Evolutionary conservation across 129 eudicot species (phyloP).

Genomic region (Artemisia annua): DNA sequence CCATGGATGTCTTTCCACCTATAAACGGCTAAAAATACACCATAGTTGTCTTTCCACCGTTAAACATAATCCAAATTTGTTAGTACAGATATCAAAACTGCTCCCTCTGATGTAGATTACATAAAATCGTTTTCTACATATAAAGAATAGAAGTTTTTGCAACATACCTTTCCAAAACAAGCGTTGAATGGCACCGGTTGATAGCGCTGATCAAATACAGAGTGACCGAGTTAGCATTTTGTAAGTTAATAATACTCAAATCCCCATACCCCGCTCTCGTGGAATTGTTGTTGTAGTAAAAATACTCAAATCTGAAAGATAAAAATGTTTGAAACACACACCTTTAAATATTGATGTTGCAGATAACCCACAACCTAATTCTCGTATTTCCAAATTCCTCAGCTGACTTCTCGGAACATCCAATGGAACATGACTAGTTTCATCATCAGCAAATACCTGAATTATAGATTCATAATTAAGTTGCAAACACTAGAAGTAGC

Average conservation of each 20-base stretch:
- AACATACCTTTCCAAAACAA: constrained; percentile 58
- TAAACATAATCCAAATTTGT: background rate
- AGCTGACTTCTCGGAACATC: constrained; percentile 47
- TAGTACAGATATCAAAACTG: background rate
- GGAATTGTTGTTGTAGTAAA: background rate
- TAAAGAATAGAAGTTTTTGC: background rate
- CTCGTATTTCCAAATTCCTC: constrained; percentile 35
- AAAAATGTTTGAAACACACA: constrained; percentile 14
- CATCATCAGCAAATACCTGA: constrained; percentile 81
- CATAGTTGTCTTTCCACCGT: background rate
- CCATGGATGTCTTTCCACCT: background rate
- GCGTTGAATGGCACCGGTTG: constrained; percentile 33
- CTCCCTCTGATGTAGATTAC: background rate
- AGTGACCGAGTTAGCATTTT: constrained; percentile 7
- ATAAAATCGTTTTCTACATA: background rate
- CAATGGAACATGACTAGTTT: constrained; percentile 49
- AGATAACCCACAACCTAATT: constrained; percentile 54
- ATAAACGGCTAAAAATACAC: background rate
- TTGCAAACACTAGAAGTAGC: background rate
- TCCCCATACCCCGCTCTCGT: no score
- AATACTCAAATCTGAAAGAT: constrained; percentile 1
- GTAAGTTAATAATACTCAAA: background rate
- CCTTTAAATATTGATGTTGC: constrained; percentile 58
- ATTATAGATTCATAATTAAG: constrained; percentile 15
- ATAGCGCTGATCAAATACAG: constrained; percentile 36